Evolutionary conservation across 2,329 filamentous ascomycete species (phyloP).

Genomic region (Diatrype stigma): DNA sequence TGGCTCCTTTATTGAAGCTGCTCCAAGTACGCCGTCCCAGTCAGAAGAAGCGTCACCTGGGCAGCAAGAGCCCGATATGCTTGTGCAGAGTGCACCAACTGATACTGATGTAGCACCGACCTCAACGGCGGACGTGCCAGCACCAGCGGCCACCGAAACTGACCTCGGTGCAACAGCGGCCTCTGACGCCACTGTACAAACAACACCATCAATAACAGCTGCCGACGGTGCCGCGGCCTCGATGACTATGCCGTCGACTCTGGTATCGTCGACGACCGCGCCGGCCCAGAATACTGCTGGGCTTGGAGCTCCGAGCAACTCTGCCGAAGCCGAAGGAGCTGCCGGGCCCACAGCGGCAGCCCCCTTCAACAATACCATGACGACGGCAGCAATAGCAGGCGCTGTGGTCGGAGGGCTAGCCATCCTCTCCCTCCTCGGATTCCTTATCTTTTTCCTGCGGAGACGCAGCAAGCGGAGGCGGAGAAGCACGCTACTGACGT

Average conservation of each 20-base stretch:
- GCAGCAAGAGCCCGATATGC: conserved; percentile 7
- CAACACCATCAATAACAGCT: background rate
- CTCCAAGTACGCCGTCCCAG: background rate
- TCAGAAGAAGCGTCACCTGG: conserved; percentile 5
- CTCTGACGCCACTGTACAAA: background rate
- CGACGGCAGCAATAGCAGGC: conserved; percentile 44
- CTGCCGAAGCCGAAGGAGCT: background rate
- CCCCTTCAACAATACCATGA: conserved; percentile 15
- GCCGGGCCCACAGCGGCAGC: conserved; percentile 9
- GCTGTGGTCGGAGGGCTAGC: conserved; percentile 48
- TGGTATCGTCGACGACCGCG: background rate
- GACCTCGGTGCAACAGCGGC: background rate
- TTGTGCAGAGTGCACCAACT: conserved; percentile 7
- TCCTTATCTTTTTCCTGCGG: conserved; percentile 49
- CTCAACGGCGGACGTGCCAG: conserved; percentile 5
- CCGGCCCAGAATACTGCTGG: background rate
- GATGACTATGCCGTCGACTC: background rate
- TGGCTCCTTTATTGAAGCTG: background rate
- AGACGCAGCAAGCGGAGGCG: conserved; percentile 38
- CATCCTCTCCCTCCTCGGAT: conserved; percentile 39
- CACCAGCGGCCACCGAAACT: background rate
- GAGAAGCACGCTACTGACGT: conserved; percentile 46
- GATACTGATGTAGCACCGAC: conserved; percentile 10
- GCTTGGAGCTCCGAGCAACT: background rate
- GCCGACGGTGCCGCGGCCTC: background rate